Percentiles rank a stretch among this genome's conserved stretches.
Conservation (phyloP, 768 basidiomycete species). For the Termitomyces sp. region DNA sequence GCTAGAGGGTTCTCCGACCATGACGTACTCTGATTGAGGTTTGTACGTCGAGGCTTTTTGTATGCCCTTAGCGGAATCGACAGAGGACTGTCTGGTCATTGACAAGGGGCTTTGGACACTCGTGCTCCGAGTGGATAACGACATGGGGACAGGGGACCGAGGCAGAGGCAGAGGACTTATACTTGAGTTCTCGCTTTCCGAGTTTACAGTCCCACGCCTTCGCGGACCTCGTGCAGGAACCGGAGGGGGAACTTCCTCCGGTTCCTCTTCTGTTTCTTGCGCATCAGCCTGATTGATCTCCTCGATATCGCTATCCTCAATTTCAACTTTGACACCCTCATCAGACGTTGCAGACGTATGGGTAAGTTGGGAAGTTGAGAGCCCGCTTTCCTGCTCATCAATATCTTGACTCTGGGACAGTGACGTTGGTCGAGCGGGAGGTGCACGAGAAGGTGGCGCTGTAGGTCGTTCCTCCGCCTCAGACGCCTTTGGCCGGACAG, state of each 20-base stretch:
- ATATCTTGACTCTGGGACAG: constrained; percentile 26
- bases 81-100: constrained; percentile 31
- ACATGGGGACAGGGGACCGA: constrained; percentile 44
- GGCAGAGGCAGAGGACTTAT: constrained; percentile 30
- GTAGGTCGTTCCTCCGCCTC: constrained; percentile 18
- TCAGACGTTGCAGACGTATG: constrained; percentile 34
- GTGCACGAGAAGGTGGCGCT: constrained; percentile 12
- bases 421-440: constrained; percentile 19
- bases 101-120: constrained; percentile 32
- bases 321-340: constrained; percentile 61
- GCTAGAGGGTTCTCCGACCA: constrained; percentile 51
- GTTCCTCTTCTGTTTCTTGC: constrained; percentile 26
- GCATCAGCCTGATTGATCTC: constrained; percentile 59
- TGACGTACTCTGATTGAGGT: constrained; percentile 50
- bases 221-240: constrained; percentile 41
- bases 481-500: constrained; percentile 26
- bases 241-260: constrained; percentile 47
- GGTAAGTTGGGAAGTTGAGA: constrained; percentile 24
- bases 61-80: constrained; percentile 20
- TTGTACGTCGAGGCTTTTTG: constrained; percentile 21
- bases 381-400: constrained; percentile 37
- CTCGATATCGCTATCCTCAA: constrained; percentile 70
- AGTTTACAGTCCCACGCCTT: constrained; percentile 15
- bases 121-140: constrained; percentile 32
- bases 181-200: constrained; percentile 13